These are phyloP conservation scores for Pythium myriotylum DNA, from an alignment of 352 stramenopile species.

Conservation along the genomic window DNA sequence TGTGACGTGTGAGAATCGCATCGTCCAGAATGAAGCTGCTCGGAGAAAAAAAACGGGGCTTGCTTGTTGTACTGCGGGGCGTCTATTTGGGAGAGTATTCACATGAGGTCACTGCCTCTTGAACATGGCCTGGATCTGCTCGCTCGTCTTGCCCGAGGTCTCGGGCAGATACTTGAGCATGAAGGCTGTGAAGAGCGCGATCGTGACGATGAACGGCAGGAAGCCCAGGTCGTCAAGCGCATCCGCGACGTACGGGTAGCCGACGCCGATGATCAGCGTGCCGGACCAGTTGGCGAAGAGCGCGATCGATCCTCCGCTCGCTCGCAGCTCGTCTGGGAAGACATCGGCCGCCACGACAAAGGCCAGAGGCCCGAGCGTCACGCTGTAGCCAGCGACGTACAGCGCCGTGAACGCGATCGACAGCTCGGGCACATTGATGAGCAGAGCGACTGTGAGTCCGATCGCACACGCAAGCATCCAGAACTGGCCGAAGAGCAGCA, in stretches of 20 bases:
- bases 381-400: conserved; percentile 48
- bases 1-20: too few relatives aligned
- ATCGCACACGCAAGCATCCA: conserved; percentile 56
- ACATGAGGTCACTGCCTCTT: conserved; percentile 1
- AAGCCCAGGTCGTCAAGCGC: conserved; percentile 47
- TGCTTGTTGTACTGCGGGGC: too few relatives aligned
- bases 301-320: conserved; percentile 45
- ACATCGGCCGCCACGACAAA: conserved; percentile 56
- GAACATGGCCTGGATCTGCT: conserved; percentile 45
- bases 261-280: conserved; percentile 61
- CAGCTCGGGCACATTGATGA: conserved; percentile 29
- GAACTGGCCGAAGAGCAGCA: conserved; percentile 49
- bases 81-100: background rate
- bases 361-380: conserved; percentile 54
- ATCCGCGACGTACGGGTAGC: conserved; percentile 62
- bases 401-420: conserved; percentile 54
- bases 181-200: conserved; percentile 49
- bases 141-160: conserved; percentile 56
- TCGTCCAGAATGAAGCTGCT: too few relatives aligned
- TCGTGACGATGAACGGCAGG: conserved; percentile 52
- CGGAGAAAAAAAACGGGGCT: too few relatives aligned
- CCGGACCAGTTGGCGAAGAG: conserved; percentile 57
- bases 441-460: conserved; percentile 46
- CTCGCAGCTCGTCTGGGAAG: conserved; percentile 57
- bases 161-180: conserved; percentile 54